These are phyloP conservation scores for Pilobolus umbonatus DNA, from an alignment of 192 early-diverging fungal species.

Conservation along the genomic window DNA sequence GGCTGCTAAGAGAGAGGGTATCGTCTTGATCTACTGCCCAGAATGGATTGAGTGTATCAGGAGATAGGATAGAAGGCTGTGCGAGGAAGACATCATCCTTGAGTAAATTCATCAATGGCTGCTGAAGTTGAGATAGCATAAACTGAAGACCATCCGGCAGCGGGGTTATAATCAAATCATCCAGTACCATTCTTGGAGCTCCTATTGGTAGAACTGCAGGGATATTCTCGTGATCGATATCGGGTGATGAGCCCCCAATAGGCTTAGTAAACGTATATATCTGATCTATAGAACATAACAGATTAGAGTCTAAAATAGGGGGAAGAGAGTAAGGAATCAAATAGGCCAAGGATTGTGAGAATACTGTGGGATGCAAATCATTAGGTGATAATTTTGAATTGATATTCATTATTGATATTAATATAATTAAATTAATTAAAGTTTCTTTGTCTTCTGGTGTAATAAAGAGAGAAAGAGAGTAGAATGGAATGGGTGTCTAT, in stretches of 20 bases:
- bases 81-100: slow-evolving; percentile 21
- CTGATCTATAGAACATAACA: too few relatives aligned
- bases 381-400: too few relatives aligned
- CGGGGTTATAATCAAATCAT: slow-evolving; percentile 17
- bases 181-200: slow-evolving; percentile 13
- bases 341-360: too few relatives aligned
- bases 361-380: too few relatives aligned
- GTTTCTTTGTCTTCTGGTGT: too few relatives aligned
- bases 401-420: too few relatives aligned
- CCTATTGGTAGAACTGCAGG: slow-evolving; percentile 18
- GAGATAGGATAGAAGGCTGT: slow-evolving; percentile 5
- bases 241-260: slow-evolving; percentile 7
- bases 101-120: slow-evolving; percentile 3
- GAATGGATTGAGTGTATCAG: neutral
- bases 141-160: slow-evolving; percentile 2
- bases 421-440: too few relatives aligned
- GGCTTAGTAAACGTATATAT: slow-evolving; percentile 2
- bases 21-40: slow-evolving; percentile 7
- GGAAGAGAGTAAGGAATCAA: too few relatives aligned
- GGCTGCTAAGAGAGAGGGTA: slow-evolving; percentile 12
- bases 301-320: too few relatives aligned
- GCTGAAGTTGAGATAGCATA: slow-evolving; percentile 9
- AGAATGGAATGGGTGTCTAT: too few relatives aligned
- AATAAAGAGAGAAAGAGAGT: too few relatives aligned
- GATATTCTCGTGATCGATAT: slow-evolving; percentile 13